Evolutionary conservation across 179 eudicot species (phyloP).

Genomic region (Amaranthus tricolor): DNA sequence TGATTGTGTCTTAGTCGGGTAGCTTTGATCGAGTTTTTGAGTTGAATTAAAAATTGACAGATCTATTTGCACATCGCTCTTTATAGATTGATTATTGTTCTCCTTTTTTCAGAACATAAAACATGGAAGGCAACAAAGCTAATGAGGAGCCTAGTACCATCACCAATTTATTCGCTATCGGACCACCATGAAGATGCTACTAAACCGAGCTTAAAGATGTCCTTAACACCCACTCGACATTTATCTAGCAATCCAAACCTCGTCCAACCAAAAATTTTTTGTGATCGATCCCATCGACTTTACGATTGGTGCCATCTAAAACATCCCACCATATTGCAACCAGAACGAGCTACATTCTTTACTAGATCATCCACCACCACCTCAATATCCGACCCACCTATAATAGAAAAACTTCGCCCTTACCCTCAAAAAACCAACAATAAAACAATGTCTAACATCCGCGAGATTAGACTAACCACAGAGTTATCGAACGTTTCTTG

Average conservation of each 20-base stretch:
- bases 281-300: conserved; percentile 44
- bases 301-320: conserved; percentile 55
- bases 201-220: background rate
- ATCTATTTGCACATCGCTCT: too few species aligned
- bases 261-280: conserved; percentile 24
- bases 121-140: conserved; percentile 13
- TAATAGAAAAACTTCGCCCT: conserved; percentile 49
- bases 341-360: conserved; percentile 38
- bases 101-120: conserved; percentile 18
- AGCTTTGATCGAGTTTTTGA: background rate
- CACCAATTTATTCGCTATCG: conserved; percentile 5
- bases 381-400: conserved; percentile 3
- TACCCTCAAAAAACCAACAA: conserved; percentile 58
- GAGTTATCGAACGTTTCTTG: conserved; percentile 31
- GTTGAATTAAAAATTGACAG: background rate
- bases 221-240: conserved; percentile 13
- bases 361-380: conserved; percentile 18
- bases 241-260: conserved; percentile 14
- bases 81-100: background rate
- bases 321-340: conserved; percentile 40
- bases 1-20: background rate
- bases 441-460: conserved; percentile 41
- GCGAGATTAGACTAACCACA: conserved; percentile 44
- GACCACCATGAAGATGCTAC: background rate
- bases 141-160: conserved; percentile 12